Conservation (phyloP, 345 rosid genomes). For the Eutrema japonicum region DNA sequence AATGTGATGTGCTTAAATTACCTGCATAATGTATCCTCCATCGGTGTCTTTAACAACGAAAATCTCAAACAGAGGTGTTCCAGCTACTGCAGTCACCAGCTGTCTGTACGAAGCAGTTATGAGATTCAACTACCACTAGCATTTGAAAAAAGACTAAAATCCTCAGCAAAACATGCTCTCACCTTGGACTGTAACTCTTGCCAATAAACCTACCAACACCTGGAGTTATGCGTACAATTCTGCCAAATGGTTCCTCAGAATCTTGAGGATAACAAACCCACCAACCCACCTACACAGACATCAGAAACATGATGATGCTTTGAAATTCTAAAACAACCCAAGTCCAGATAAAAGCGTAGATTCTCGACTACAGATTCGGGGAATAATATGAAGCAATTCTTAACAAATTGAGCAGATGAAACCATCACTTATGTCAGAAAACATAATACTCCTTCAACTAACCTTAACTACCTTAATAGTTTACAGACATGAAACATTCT, state of each 20-base stretch:
- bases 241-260: slow-evolving; percentile 85
- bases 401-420: not conserved
- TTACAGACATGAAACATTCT: not conserved
- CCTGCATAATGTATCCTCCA: slow-evolving; percentile 79
- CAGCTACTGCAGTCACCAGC: slow-evolving; percentile 75
- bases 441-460: slow-evolving; percentile 6
- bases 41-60: slow-evolving; percentile 77
- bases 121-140: slow-evolving; percentile 23
- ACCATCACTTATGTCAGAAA: slow-evolving; percentile 11
- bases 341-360: slow-evolving; percentile 21
- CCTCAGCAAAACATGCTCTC: slow-evolving; percentile 28
- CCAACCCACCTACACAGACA: slow-evolving; percentile 83
- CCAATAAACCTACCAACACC: slow-evolving; percentile 91
- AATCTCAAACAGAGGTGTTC: slow-evolving; percentile 93
- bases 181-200: slow-evolving; percentile 89
- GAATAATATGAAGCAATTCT: slow-evolving; percentile 2
- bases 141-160: not conserved
- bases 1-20: slow-evolving; percentile 38
- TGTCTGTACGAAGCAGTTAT: slow-evolving; percentile 64
- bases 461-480: not conserved
- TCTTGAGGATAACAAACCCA: slow-evolving; percentile 91
- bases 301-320: slow-evolving; percentile 28
- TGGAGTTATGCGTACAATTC: slow-evolving; percentile 77
- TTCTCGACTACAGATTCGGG: not conserved
- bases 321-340: not conserved